phyloP scores from a whole-genome alignment of 257 asterid genomes.

The Nemophila menziesii region DNA sequence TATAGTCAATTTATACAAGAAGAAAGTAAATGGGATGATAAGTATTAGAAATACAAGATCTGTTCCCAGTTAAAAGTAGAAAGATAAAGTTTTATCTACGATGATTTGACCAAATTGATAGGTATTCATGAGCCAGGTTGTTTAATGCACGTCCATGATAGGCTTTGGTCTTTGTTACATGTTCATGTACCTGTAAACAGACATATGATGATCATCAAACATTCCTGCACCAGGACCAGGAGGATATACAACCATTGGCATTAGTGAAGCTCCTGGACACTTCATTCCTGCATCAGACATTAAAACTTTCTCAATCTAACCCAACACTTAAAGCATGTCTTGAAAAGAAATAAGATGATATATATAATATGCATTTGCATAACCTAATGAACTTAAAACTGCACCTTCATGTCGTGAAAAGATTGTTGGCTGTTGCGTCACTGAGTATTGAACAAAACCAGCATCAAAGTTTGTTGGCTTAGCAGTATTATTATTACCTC shows the following conservation, averaged over 20 bases:
- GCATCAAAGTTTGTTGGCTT: slow-evolving; percentile 5
- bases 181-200: not conserved
- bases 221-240: not conserved
- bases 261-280: not conserved
- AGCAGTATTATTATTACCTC: slow-evolving; percentile 9
- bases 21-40: no score
- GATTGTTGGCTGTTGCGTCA: slow-evolving; percentile 20
- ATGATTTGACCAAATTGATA: not conserved
- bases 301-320: no score
- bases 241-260: not conserved
- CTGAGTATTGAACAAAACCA: slow-evolving; percentile 17
- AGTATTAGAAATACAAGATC: no score
- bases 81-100: no score
- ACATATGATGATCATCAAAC: slow-evolving; percentile 3
- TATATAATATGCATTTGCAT: not conserved
- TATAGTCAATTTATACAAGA: no score
- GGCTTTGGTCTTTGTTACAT: not conserved
- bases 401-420: slow-evolving; percentile 10
- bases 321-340: no score
- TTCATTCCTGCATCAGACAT: not conserved
- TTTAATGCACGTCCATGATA: not conserved
- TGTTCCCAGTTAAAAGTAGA: not conserved
- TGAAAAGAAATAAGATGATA: no score
- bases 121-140: not conserved
- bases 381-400: not conserved